These are phyloP conservation scores for Lantana camara DNA, from an alignment of 257 asterid species.

Conservation along the genomic window DNA sequence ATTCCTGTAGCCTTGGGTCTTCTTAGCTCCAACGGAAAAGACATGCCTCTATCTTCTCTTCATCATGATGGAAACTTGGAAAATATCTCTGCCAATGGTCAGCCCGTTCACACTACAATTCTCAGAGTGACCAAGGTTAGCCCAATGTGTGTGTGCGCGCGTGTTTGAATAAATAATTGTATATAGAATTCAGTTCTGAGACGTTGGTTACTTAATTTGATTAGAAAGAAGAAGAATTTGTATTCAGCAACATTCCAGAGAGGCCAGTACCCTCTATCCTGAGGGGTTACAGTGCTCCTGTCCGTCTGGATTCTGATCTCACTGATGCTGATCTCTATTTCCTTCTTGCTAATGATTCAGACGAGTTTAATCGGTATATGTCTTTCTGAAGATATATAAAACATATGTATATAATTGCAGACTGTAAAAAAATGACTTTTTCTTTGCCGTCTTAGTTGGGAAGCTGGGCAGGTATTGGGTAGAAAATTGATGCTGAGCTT, in stretches of 20 bases:
- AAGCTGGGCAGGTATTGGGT: conserved; percentile 78
- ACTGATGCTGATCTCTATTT: conserved; percentile 64
- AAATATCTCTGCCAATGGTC: conserved; percentile 37
- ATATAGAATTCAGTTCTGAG: too few relatives aligned
- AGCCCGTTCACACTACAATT: conserved; percentile 53
- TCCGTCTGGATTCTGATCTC: conserved; percentile 74
- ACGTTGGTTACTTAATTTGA: conserved; percentile 12
- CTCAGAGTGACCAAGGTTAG: conserved; percentile 73
- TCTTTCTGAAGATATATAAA: background rate
- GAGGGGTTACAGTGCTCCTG: conserved; percentile 88
- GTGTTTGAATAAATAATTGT: too few relatives aligned
- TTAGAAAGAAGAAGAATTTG: conserved; percentile 81
- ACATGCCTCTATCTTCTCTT: conserved; percentile 63
- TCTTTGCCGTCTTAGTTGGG: conserved; percentile 59
- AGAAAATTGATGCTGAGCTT: conserved; percentile 79
- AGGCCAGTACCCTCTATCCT: conserved; percentile 69
- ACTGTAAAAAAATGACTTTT: background rate
- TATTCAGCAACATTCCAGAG: conserved; percentile 59
- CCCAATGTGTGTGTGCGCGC: background rate
- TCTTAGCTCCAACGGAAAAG: conserved; percentile 67
- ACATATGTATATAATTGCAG: background rate
- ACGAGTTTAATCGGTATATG: conserved; percentile 88
- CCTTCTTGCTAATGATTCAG: conserved; percentile 84
- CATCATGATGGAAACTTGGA: conserved; percentile 59
- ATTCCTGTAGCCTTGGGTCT: conserved; percentile 79